These are phyloP conservation scores for Tylopilus vinaceipallidus DNA, from an alignment of 768 basidiomycete species.

Conservation along the genomic window DNA sequence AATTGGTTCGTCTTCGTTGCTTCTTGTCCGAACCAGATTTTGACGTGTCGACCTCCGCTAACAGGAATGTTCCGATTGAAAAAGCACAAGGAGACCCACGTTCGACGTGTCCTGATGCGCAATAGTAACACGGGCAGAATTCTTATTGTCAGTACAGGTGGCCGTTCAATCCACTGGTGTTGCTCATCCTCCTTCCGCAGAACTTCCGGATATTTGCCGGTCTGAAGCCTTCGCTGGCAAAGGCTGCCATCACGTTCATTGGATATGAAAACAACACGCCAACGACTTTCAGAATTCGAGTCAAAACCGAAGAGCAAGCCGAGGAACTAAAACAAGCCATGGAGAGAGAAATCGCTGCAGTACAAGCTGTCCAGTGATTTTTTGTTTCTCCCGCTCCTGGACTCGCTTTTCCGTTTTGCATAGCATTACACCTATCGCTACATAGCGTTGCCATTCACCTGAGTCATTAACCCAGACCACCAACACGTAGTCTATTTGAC, in stretches of 20 bases:
- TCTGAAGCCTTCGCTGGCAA: conserved; percentile 51
- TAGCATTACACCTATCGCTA: conserved; percentile 26
- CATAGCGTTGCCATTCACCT: conserved; percentile 19
- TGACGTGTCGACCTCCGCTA: neutral
- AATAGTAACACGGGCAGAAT: conserved; percentile 77
- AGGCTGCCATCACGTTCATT: conserved; percentile 60
- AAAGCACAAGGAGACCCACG: conserved; percentile 61
- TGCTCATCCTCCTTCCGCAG: conserved; percentile 37
- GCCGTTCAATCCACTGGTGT: neutral
- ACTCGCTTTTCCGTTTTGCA: conserved; percentile 6
- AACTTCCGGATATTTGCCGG: conserved; percentile 70
- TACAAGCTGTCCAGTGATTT: conserved; percentile 26
- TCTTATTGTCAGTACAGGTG: conserved; percentile 53
- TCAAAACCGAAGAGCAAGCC: conserved; percentile 59
- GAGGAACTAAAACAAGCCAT: conserved; percentile 54
- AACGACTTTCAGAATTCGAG: conserved; percentile 59
- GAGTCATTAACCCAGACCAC: neutral
- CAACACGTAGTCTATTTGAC: conserved; percentile 39
- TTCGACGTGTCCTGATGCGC: conserved; percentile 63
- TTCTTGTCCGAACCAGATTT: neutral
- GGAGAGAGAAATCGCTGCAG: conserved; percentile 58
- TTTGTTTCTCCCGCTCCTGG: neutral
- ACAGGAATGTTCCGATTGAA: conserved; percentile 70
- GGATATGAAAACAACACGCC: conserved; percentile 62
- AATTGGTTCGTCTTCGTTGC: conserved; percentile 46